Evolutionary conservation across 768 basidiomycete genomes (phyloP).

Genomic region (Gloeopeniophorella convolvens): DNA sequence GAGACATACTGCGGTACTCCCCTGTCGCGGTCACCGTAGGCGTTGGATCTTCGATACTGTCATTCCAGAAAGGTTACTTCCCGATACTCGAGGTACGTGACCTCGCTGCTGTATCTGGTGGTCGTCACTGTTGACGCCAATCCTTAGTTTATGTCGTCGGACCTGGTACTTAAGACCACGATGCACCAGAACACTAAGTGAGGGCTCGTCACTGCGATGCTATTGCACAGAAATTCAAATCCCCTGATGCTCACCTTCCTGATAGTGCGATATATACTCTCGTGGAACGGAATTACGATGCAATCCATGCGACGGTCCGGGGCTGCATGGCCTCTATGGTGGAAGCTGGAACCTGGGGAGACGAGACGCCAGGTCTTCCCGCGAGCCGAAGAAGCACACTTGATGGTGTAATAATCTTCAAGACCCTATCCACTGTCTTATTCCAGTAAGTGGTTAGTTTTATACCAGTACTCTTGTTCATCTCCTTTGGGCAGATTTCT

Average conservation of each 20-base stretch:
- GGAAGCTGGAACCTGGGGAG: conserved; percentile 23
- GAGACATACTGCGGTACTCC: conserved; percentile 27
- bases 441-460: conserved; percentile 14
- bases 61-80: conserved; percentile 31
- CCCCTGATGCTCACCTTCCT: too few species aligned
- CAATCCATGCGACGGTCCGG: conserved; percentile 19
- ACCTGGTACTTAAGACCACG: conserved; percentile 27
- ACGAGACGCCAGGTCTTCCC: conserved; percentile 14
- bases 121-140: not conserved
- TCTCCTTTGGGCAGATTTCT: conserved; percentile 35
- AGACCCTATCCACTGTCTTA: conserved; percentile 23
- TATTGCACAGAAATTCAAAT: too few species aligned
- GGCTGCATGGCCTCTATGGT: conserved; percentile 25
- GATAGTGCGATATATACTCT: conserved; percentile 22
- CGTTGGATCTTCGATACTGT: conserved; percentile 12
- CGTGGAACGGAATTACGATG: conserved; percentile 26
- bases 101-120: not conserved
- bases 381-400: conserved; percentile 17
- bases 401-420: conserved; percentile 27
- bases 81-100: conserved; percentile 27
- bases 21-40: conserved; percentile 22
- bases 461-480: not conserved
- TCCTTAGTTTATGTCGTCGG: conserved; percentile 28
- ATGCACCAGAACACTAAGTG: conserved; percentile 29
- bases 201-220: too few species aligned